Evolutionary conservation across 345 rosid genomes (phyloP), one percentile per base, ranked within the genome.

Genomic region (Ceriops zippeliana): DNA sequence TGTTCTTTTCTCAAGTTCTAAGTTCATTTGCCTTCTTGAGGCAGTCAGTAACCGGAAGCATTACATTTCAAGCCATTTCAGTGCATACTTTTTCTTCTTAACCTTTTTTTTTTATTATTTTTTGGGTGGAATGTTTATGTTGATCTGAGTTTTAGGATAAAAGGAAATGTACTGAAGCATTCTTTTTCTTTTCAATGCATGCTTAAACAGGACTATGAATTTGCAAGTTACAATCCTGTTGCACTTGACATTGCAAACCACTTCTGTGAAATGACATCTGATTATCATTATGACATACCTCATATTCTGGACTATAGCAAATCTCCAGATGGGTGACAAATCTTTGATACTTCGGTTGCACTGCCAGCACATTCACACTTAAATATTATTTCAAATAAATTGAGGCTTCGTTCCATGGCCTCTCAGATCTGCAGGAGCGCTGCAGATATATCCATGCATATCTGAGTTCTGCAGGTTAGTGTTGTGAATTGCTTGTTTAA

Each of bases 231-330:
- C 79, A 95, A 95, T 70, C 96, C 96, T 11, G 63, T 91, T 74
- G 97, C 98, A 51, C 91, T 82, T 73, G 99, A 95, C 71, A 71
- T 95, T 46, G 98, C 99, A 8, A 95, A 95, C 73, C 98, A 91
- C 76, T 95, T 95, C 85, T 90, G 99, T 28, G 99, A 90, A 78
- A 91, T 91, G 97, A 89, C 80, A 8, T 98, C 98, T 60, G 82
- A 95, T 80, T 95, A 95, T 79, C 97, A 95, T 78, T 79, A 98
- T 0, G 92, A 90, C 22, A 87, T 82, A 10, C 98, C 99, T 63
- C 99, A 90, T 79, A 37, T 90, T 74, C 67, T 90, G 52, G 96
- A 95, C 76, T 90, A 81, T 65, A 75, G 73, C 68, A 70, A 62
- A 60, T 95, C 88, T 74, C 98, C 97, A 80, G 96, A 98, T 95